Evolutionary conservation across 306 rosid genomes (phyloP), one percentile per base, ranked within the genome.

Genomic region (Begonia masoniana): DNA sequence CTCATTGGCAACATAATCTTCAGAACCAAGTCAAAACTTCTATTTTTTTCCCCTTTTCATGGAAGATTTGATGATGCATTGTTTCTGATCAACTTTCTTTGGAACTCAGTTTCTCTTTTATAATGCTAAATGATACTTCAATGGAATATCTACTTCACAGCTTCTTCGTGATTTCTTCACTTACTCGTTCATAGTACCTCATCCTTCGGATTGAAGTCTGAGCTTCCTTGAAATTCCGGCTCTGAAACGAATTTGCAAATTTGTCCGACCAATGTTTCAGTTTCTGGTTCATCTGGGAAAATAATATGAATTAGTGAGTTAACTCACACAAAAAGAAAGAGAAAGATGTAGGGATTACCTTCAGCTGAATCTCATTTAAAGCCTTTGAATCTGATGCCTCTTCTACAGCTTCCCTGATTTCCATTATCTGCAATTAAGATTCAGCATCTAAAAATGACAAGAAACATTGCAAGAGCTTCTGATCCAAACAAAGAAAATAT

Each of bases 341-440:
- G 13, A 4, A 15, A 16, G 58, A 54, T 12, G 17, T 13, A 41
- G 52, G 12, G 45, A 45, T 52, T 71, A 86, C 99, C 99, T 75
- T 72, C 16, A 82, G 68, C 52, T 53, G 88, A 66, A 91, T 81
- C 62, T 45, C 60, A 67, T 75, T 70, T 66, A 91, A 74, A 47
- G 73, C 75, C 62, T 74, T 76, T 43, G 94, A 58, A 54, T 76
- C 74, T 52, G 65, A 57, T 52, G 99, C 93, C 59, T 91, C 99
- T 74, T 83, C 94, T 60, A 91, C 96, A 17, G 69, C 92, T 77
- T 83, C 96, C 78, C 96, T 74, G 75, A 86, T 79, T 81, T 91
- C 99, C 86, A 91, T 36, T 47, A 91, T 83, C 99, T 86, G 88
- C 67, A 59, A 59, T 54, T 59, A 56, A 63, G 43, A 41, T 54